Percentiles rank a stretch among this genome's conserved stretches.
Evolutionary conservation across 768 basidiomycete genomes (phyloP).

Genomic region (Amanita muscaria): DNA sequence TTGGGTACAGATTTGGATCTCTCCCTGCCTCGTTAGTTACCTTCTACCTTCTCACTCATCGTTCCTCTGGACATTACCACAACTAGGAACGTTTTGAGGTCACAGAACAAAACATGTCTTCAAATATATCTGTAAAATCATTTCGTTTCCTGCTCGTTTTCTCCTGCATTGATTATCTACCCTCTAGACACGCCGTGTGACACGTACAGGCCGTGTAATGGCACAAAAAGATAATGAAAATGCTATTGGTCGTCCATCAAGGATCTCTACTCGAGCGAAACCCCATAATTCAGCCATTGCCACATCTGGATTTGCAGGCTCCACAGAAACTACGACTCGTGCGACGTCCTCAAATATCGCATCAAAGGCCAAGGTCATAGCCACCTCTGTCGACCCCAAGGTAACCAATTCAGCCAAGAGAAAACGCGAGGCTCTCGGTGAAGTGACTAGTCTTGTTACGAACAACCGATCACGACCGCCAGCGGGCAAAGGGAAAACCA

Average conservation of each 20-base stretch:
- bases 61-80: constrained; percentile 10
- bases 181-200: constrained; percentile 60
- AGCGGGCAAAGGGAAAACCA: constrained; percentile 44
- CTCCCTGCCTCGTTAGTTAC: constrained; percentile 7
- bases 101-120: constrained; percentile 33
- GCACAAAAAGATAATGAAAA: constrained; percentile 68
- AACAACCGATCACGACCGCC: constrained; percentile 38
- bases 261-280: constrained; percentile 57
- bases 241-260: constrained; percentile 54
- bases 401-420: constrained; percentile 52
- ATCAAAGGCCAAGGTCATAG: constrained; percentile 41
- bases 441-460: constrained; percentile 43
- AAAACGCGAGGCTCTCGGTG: constrained; percentile 74
- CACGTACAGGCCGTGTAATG: constrained; percentile 39
- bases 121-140: constrained; percentile 35
- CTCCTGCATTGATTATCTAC: constrained; percentile 5
- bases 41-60: constrained; percentile 15
- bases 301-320: constrained; percentile 24
- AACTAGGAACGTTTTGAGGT: constrained; percentile 17
- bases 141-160: constrained; percentile 5
- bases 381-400: constrained; percentile 29
- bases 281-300: constrained; percentile 34
- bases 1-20: constrained; percentile 25
- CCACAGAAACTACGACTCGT: constrained; percentile 34
- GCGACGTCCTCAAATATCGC: constrained; percentile 42